Conservation (phyloP, 148 eudicot species). For the Vaccinium myrtillus region DNA sequence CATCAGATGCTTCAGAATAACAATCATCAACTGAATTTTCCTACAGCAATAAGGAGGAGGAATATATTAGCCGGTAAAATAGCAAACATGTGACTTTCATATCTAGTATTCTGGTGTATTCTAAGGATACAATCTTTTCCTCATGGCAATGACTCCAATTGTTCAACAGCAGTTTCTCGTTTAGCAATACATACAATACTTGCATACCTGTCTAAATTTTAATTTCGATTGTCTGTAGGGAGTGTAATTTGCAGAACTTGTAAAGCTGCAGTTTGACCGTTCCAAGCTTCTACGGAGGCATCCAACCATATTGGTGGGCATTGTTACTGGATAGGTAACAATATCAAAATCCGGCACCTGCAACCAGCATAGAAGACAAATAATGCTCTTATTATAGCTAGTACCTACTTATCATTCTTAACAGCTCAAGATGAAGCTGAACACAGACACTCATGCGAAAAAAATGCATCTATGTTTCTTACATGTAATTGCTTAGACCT, state of each 20-base stretch:
- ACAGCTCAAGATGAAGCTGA: not conserved
- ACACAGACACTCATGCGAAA: not conserved
- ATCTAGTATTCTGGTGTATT: not conserved
- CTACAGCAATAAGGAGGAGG: constrained; percentile 26
- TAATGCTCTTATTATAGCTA: not conserved
- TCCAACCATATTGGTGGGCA: constrained; percentile 83
- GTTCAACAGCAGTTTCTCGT: constrained; percentile 3
- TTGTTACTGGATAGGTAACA: constrained; percentile 57
- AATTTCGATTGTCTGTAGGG: constrained; percentile 28
- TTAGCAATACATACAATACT: not conserved
- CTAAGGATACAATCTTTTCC: not conserved
- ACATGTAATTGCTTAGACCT: constrained; percentile 51
- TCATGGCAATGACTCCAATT: not conserved
- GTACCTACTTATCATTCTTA: not conserved
- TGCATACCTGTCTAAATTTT: constrained; percentile 42
- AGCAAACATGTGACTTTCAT: constrained; percentile 1
- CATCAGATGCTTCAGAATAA: constrained; percentile 49
- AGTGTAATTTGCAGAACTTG: constrained; percentile 36
- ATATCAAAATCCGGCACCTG: constrained; percentile 83
- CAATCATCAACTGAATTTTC: constrained; percentile 34
- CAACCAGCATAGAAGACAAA: not conserved
- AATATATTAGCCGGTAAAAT: constrained; percentile 6
- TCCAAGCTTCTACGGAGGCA: constrained; percentile 66
- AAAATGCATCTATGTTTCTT: constrained; percentile 14
- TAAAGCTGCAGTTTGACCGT: constrained; percentile 44